A percentile compares a stretch with the other conserved stretches of the same genome.
Conservation (phyloP, 2,329 filamentous ascomycete genomes). For the Colletotrichum simmondsii region DNA sequence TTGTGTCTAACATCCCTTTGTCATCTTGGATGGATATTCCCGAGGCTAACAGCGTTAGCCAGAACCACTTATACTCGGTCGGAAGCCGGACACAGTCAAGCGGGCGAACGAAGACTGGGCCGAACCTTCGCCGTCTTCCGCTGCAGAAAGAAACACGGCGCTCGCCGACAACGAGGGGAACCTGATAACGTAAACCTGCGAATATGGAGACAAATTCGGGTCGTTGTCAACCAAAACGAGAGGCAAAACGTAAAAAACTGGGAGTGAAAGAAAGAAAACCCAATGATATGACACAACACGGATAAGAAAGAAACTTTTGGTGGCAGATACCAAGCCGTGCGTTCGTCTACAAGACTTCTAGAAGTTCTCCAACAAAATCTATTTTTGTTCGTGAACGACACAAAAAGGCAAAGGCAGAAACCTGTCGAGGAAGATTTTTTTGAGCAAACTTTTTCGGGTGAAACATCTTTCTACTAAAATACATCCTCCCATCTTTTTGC, state of each 20-base stretch:
- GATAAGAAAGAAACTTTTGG: slow-evolving; percentile 14
- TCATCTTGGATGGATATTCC: background rate
- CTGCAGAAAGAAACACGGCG: slow-evolving; percentile 5
- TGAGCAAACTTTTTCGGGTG: slow-evolving; percentile 25
- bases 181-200: slow-evolving; percentile 24
- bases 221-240: background rate
- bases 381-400: slow-evolving; percentile 33
- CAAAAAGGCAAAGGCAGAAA: background rate
- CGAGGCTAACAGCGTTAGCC: background rate
- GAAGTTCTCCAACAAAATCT: slow-evolving; percentile 15
- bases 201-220: slow-evolving; percentile 6
- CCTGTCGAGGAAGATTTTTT: background rate
- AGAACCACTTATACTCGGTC: background rate
- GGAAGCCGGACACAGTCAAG: background rate
- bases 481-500: background rate
- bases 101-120: background rate
- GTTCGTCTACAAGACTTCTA: slow-evolving; percentile 28
- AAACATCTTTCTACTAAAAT: slow-evolving; percentile 26
- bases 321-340: slow-evolving; percentile 23
- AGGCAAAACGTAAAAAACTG: background rate
- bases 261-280: background rate
- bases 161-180: slow-evolving; percentile 16
- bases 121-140: slow-evolving; percentile 28
- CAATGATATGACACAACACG: background rate
- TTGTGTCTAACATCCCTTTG: background rate